A percentile compares a stretch with the other conserved stretches of the same genome.
Conservation (phyloP, 2,329 filamentous ascomycete species). For the Aspergillus tubingensis region DNA sequence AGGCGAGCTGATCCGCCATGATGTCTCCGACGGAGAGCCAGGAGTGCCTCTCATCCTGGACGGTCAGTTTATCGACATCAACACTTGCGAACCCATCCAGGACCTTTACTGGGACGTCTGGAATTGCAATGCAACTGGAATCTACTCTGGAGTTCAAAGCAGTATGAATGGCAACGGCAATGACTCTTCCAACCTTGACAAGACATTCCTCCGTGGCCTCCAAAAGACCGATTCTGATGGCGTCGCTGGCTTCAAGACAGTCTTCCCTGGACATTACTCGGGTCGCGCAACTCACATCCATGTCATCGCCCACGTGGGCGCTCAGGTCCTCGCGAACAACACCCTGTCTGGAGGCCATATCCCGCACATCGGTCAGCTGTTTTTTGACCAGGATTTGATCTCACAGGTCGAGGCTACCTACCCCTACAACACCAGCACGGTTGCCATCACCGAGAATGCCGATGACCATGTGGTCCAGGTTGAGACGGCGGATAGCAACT, state of each 20-base stretch:
- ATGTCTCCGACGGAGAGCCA: slow-evolving; percentile 36
- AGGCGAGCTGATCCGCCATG: slow-evolving; percentile 39
- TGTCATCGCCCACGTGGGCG: slow-evolving; percentile 32
- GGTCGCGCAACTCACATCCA: slow-evolving; percentile 36
- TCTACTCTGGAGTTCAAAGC: slow-evolving; percentile 30
- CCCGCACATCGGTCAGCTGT: slow-evolving; percentile 64
- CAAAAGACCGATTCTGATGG: slow-evolving; percentile 45
- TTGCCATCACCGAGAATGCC: slow-evolving; percentile 16
- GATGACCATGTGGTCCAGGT: slow-evolving; percentile 15
- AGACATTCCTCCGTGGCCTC: slow-evolving; percentile 47
- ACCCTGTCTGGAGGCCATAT: slow-evolving; percentile 51
- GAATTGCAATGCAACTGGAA: slow-evolving; percentile 36
- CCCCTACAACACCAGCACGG: slow-evolving; percentile 33
- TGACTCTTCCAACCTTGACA: slow-evolving; percentile 38
- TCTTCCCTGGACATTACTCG: slow-evolving; percentile 49
- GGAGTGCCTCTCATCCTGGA: slow-evolving; percentile 38
- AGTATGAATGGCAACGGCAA: slow-evolving; percentile 27
- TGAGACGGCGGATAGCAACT: slow-evolving; percentile 18
- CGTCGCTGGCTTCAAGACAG: slow-evolving; percentile 43
- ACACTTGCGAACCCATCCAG: slow-evolving; percentile 42
- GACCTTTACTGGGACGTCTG: slow-evolving; percentile 38
- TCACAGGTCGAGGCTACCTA: slow-evolving; percentile 48
- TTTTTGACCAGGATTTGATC: slow-evolving; percentile 61
- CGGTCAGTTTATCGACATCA: slow-evolving; percentile 42
- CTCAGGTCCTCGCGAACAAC: slow-evolving; percentile 29